Conservation (phyloP, 345 rosid species). For the Camelina neglecta region DNA sequence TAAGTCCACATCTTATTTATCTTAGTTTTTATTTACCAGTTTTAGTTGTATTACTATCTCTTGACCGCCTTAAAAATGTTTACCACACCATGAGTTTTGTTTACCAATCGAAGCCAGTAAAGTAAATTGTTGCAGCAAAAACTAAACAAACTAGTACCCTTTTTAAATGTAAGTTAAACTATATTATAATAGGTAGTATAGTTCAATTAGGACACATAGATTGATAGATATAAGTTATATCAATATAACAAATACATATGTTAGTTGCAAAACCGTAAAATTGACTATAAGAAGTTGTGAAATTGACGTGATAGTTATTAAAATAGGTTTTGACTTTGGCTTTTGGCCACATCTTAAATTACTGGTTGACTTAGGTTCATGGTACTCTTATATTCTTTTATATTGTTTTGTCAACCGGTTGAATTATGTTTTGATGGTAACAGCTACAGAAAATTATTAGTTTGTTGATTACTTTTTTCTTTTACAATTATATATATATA, state of each 20-base stretch:
- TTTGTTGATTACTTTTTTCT: background rate
- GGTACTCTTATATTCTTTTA: background rate
- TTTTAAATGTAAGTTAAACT: background rate
- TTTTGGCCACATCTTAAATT: slow-evolving; percentile 28
- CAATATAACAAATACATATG: background rate
- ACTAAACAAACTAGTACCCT: background rate
- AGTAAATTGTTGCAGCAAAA: slow-evolving; percentile 7
- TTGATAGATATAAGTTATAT: background rate
- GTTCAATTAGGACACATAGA: background rate
- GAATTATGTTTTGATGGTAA: slow-evolving; percentile 18
- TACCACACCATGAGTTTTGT: background rate
- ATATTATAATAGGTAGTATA: slow-evolving; percentile 11
- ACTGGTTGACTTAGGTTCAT: slow-evolving; percentile 29
- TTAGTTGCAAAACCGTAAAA: slow-evolving; percentile 5
- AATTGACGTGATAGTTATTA: slow-evolving; percentile 25
- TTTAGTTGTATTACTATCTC: background rate
- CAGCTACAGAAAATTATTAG: slow-evolving; percentile 6
- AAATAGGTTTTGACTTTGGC: slow-evolving; percentile 40
- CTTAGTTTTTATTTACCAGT: background rate
- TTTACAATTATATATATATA: background rate
- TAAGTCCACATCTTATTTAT: background rate
- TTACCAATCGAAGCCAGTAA: background rate
- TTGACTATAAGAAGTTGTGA: slow-evolving; percentile 21
- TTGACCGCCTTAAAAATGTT: background rate
- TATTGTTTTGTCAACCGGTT: slow-evolving; percentile 32